phyloP scores from a whole-genome alignment of 1,284 basidiomycete species.

The Ustilago trichophora region DNA sequence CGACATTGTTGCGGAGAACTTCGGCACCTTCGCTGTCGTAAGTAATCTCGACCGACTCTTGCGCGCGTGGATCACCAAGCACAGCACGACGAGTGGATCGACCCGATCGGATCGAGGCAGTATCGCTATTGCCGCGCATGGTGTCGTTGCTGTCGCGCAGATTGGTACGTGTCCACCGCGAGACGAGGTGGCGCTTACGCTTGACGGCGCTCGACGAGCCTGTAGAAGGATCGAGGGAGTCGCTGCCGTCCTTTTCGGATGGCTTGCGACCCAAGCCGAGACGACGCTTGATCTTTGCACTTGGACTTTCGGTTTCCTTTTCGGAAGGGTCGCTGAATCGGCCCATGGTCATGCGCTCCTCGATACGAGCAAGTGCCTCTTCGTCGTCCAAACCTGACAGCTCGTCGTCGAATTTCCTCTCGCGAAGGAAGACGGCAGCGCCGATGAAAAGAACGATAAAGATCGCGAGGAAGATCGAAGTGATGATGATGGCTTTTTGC shows the following conservation, averaged over 20 bases:
- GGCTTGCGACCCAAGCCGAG: conserved; percentile 23
- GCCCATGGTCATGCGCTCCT: conserved; percentile 44
- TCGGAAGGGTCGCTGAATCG: conserved; percentile 25
- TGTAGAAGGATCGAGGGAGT: conserved; percentile 32
- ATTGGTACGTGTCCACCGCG: conserved; percentile 32
- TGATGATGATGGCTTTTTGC: conserved; percentile 62
- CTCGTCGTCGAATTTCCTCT: conserved; percentile 54
- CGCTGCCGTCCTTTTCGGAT: conserved; percentile 21
- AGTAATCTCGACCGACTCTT: conserved; percentile 32
- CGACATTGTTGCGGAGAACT: neutral
- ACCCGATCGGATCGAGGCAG: conserved; percentile 23
- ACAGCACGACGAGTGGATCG: conserved; percentile 15
- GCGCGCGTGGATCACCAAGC: conserved; percentile 17
- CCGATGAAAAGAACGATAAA: conserved; percentile 65
- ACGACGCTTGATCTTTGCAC: conserved; percentile 22
- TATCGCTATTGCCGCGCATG: conserved; percentile 17
- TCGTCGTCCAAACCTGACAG: conserved; percentile 44
- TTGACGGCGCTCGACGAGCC: conserved; percentile 41
- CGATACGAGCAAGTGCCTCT: conserved; percentile 42
- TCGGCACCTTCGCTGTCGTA: conserved; percentile 21
- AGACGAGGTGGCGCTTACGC: conserved; percentile 31
- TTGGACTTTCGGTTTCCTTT: conserved; percentile 6
- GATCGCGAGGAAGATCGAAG: conserved; percentile 64
- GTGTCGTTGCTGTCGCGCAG: conserved; percentile 30
- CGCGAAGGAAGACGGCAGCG: conserved; percentile 61